Base-by-base conservation (phyloP, 345 rosid species). In the Triadica sebifera region DNA sequence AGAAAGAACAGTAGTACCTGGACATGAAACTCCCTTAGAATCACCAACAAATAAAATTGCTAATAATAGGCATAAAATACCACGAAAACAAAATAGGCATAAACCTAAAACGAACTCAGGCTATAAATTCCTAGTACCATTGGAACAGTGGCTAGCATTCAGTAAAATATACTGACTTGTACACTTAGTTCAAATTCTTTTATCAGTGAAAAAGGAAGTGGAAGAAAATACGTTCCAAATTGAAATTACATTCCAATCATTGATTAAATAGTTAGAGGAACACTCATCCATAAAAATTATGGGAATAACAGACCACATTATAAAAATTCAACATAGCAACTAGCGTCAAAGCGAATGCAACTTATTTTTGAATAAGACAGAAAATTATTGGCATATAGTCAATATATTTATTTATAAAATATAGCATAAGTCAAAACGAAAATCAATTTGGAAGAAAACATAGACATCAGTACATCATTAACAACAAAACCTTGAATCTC, bases 1-100 rank as follows among this genome's bases (percentile, higher is more conserved):
- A 80, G 81, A 67, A 89, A 86, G 87, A 81, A 91, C 80, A 89
- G 83, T 63, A 93, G 70, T 17, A 93, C 98, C 98, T 95, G 89
- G n/a, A 79, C 60, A 47, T 15, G 19, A 25, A 76, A 78, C 65
- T 72, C 68, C 52, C 57, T 75, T 73, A 74, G 65, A 29, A 81
- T 65, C 69, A 71, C 29, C 12, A 63, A 64, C 22, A 49, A 50
- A 73, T 4, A 5, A 4, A 9, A 17, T 45, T 7, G 8, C 16
- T 1, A 46, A 47, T 24, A 19, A 70, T 15, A 70, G 49, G 24
- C 29, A 25, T 7, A 46, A 46, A 46, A 34, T 29, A 24, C 12
- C n/a, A 12, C 12, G n/a, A 45, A 47, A 50, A 49, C 15, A 68
- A 17, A 13, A 45, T 68, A 51, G 6, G 8, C 0, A 34, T 29